phyloP scores from a whole-genome alignment of 2,329 filamentous ascomycete species.

The Sclerotiophoma versabilis region DNA sequence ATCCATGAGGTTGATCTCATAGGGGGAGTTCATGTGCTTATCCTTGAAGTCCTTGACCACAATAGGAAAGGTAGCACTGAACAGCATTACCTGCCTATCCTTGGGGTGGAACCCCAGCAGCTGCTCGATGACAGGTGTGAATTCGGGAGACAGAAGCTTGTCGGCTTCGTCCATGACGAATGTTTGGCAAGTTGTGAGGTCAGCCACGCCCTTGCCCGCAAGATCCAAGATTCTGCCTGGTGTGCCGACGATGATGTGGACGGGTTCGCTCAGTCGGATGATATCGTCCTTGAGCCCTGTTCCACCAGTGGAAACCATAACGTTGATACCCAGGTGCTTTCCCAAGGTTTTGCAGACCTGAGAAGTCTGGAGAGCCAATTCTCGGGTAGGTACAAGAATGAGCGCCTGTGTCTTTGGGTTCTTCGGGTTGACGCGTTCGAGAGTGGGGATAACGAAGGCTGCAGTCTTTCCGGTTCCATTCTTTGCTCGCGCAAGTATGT shows the following conservation, averaged over 20 bases:
- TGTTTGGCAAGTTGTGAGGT: conserved; percentile 93
- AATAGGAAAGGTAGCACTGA: conserved; percentile 96
- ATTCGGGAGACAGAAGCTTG: conserved; percentile 95
- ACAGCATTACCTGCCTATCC: conserved; percentile 98
- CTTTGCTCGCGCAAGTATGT: conserved; percentile 95
- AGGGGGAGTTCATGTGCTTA: conserved; percentile 95
- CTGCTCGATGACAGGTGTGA: conserved; percentile 97
- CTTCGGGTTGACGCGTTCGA: conserved; percentile 97
- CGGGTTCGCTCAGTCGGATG: conserved; percentile 88
- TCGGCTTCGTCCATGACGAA: conserved; percentile 99
- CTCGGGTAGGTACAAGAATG: conserved; percentile 94
- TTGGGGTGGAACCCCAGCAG: conserved; percentile 94
- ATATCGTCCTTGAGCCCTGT: conserved; percentile 97
- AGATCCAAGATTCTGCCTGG: conserved; percentile 95
- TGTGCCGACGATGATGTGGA: conserved; percentile 97
- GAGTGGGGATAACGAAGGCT: conserved; percentile 93
- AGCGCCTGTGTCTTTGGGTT: conserved; percentile 95
- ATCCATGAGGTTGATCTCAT: conserved; percentile 99
- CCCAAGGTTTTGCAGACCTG: conserved; percentile 99
- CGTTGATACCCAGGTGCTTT: conserved; percentile 95
- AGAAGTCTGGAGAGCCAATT: conserved; percentile 96
- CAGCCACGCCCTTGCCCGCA: conserved; percentile 94
- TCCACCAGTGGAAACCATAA: conserved; percentile 99
- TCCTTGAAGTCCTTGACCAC: conserved; percentile 98
- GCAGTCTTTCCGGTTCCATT: conserved; percentile 99